Conservation (phyloP, 2,329 filamentous ascomycete genomes). For the Emergomyces pasteurianus region DNA sequence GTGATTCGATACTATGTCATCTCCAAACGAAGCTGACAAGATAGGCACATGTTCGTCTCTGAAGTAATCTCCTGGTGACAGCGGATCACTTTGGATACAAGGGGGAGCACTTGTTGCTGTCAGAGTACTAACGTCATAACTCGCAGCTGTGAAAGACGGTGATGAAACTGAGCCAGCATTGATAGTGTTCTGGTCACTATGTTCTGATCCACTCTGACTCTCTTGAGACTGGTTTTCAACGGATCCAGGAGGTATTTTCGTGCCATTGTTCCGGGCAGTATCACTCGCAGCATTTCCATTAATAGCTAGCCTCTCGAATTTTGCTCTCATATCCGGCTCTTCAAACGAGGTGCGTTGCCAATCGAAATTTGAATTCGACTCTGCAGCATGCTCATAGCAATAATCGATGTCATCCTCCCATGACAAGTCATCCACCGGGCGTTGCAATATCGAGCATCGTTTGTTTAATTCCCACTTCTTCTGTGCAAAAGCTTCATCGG, state of each 20-base stretch:
- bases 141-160: not conserved
- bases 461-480: slow-evolving; percentile 5
- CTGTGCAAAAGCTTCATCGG: slow-evolving; percentile 8
- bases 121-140: not conserved
- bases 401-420: slow-evolving; percentile 55
- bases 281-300: slow-evolving; percentile 7
- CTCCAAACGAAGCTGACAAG: slow-evolving; percentile 20
- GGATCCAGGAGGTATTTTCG: not conserved
- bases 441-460: not conserved
- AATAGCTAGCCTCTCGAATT: slow-evolving; percentile 10
- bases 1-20: slow-evolving; percentile 22
- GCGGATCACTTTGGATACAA: not conserved
- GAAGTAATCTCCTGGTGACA: slow-evolving; percentile 18
- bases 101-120: not conserved
- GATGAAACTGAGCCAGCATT: not conserved
- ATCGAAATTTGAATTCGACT: slow-evolving; percentile 49
- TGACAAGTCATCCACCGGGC: slow-evolving; percentile 20
- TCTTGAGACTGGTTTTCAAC: not conserved
- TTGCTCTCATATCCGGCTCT: slow-evolving; percentile 14
- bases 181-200: not conserved
- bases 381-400: slow-evolving; percentile 49
- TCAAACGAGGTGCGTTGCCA: slow-evolving; percentile 36
- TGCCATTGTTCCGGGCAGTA: slow-evolving; percentile 2
- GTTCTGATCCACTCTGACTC: not conserved
- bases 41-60: slow-evolving; percentile 22